Conservation (phyloP, 495 filamentous ascomycete species). For the Xylaria acuta region DNA sequence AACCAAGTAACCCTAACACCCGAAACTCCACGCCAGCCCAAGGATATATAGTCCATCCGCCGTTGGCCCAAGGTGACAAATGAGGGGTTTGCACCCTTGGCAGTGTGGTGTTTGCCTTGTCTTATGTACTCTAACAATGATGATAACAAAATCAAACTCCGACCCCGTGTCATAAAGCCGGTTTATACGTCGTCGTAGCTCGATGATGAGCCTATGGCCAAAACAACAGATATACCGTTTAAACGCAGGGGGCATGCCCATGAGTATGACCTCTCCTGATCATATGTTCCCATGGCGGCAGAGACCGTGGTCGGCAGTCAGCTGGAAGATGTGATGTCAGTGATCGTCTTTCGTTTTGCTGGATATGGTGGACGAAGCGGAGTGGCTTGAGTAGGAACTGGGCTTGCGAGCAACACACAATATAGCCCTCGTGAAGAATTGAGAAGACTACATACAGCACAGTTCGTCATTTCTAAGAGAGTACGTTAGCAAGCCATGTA, state of each 20-base stretch:
- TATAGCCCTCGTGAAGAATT: not conserved
- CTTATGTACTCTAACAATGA: slow-evolving; percentile 17
- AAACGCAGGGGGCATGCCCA: slow-evolving; percentile 35
- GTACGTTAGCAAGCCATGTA: slow-evolving; percentile 4
- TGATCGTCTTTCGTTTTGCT: not conserved
- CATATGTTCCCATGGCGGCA: slow-evolving; percentile 42
- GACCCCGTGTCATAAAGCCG: slow-evolving; percentile 9
- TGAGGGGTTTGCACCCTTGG: slow-evolving; percentile 22
- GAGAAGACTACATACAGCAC: slow-evolving; percentile 37
- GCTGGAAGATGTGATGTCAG: slow-evolving; percentile 29
- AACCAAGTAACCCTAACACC: slow-evolving; percentile 24
- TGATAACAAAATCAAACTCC: slow-evolving; percentile 8
- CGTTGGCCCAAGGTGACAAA: slow-evolving; percentile 3
- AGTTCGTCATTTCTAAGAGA: slow-evolving; percentile 37
- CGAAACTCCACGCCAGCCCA: slow-evolving; percentile 24
- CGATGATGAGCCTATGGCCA: not conserved
- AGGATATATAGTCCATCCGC: not conserved
- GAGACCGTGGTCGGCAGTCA: slow-evolving; percentile 38
- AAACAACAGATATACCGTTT: not conserved
- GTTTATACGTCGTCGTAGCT: not conserved
- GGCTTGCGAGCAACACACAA: not conserved
- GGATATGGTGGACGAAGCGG: not conserved
- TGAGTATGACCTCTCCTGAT: slow-evolving; percentile 38
- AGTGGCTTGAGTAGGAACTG: not conserved
- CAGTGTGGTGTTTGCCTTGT: slow-evolving; percentile 19